A percentile compares a stretch with the other conserved stretches of the same genome.
phyloP scores from a whole-genome alignment of 1,284 basidiomycete genomes.

The Exobasidium rhododendri region DNA sequence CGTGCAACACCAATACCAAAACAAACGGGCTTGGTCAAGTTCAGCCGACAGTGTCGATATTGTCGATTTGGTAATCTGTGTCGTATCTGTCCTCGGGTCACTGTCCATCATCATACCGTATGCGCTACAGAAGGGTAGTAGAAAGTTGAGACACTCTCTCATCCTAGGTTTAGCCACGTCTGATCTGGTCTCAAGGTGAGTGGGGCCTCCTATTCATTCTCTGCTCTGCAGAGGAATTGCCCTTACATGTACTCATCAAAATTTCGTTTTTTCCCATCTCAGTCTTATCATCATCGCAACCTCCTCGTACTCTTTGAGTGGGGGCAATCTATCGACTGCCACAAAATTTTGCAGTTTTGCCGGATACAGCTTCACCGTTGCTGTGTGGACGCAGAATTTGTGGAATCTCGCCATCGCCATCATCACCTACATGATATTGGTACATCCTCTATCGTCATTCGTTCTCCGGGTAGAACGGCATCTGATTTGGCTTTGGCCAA shows the following conservation, averaged over 20 bases:
- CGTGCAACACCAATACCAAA: background rate
- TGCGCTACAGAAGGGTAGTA: constrained; percentile 24
- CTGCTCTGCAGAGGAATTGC: background rate
- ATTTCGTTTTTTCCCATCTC: constrained; percentile 5
- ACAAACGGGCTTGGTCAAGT: background rate
- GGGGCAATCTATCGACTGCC: constrained; percentile 27
- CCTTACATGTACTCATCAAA: constrained; percentile 9
- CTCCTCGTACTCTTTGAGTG: constrained; percentile 27
- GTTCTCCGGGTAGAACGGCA: constrained; percentile 36
- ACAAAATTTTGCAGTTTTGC: constrained; percentile 30
- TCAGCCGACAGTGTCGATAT: constrained; percentile 18
- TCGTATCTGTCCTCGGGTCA: constrained; percentile 32
- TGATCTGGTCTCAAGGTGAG: constrained; percentile 32
- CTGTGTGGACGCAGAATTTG: constrained; percentile 44
- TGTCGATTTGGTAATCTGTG: constrained; percentile 43
- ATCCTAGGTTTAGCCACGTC: constrained; percentile 45
- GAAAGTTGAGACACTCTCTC: constrained; percentile 43
- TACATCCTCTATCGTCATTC: constrained; percentile 36
- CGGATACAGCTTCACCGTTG: constrained; percentile 32
- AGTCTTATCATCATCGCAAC: constrained; percentile 36
- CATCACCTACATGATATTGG: constrained; percentile 48
- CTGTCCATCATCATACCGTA: constrained; percentile 46
- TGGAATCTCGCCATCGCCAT: constrained; percentile 45
- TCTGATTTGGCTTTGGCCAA: constrained; percentile 40
- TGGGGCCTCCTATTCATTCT: constrained; percentile 5